Conservation (phyloP, 176 grass and related monocot genomes). For the Musa beccarii region DNA sequence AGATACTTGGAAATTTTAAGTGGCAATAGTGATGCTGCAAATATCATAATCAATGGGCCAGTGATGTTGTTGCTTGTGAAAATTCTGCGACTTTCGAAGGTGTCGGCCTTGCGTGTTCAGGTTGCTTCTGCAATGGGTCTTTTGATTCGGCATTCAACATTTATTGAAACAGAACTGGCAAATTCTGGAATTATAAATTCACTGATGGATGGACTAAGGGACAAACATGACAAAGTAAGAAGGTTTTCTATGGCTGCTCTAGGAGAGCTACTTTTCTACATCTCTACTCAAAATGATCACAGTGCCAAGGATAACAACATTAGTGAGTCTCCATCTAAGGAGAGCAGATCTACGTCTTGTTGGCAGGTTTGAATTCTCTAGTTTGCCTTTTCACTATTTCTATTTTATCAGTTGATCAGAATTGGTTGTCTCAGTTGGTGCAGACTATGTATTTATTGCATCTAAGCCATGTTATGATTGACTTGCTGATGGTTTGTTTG, state of each 20-base stretch:
- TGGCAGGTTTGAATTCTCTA: constrained; percentile 71
- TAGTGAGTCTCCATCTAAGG: constrained; percentile 76
- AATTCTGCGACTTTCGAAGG: constrained; percentile 82
- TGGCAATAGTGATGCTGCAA: constrained; percentile 74
- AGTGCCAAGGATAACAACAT: constrained; percentile 55
- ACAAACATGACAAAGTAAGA: constrained; percentile 81
- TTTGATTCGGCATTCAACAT: constrained; percentile 84
- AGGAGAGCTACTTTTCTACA: constrained; percentile 89
- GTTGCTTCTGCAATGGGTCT: constrained; percentile 90
- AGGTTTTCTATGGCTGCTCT: constrained; percentile 94
- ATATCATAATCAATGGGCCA: constrained; percentile 76
- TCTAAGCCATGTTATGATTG: neutral
- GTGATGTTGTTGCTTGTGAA: constrained; percentile 80
- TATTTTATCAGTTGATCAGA: neutral
- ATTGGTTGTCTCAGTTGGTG: neutral
- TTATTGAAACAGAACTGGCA: constrained; percentile 67
- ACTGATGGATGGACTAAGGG: constrained; percentile 86
- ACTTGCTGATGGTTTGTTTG: neutral
- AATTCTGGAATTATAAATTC: constrained; percentile 90
- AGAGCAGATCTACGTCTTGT: constrained; percentile 35
- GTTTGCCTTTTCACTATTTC: constrained; percentile 7
- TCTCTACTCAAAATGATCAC: constrained; percentile 83
- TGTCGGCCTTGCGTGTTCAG: constrained; percentile 59
- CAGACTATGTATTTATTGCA: neutral
- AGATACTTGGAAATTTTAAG: constrained; percentile 90